A percentile compares a stretch with the other conserved stretches of the same genome.
Conservation (phyloP, 2,329 filamentous ascomycete genomes). For the Anisogramma anomala region DNA sequence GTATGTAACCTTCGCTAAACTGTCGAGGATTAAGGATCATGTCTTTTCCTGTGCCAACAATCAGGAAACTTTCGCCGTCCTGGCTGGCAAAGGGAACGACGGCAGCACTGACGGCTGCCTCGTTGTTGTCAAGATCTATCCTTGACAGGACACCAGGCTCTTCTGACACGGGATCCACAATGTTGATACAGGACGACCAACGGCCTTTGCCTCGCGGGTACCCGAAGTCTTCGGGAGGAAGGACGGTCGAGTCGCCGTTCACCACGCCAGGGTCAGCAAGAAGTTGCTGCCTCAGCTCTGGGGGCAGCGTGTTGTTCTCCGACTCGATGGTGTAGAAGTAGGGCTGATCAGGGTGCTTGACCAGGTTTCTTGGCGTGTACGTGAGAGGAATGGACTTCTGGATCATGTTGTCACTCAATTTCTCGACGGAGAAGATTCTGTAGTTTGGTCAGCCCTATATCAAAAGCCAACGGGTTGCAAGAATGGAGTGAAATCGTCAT, state of each 20-base stretch:
- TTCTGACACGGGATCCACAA: constrained; percentile 70
- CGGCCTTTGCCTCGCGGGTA: constrained; percentile 72
- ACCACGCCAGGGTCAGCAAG: constrained; percentile 58
- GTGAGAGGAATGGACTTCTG: constrained; percentile 77
- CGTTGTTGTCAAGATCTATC: constrained; percentile 77
- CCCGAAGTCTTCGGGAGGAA: constrained; percentile 76
- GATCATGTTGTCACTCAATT: constrained; percentile 71
- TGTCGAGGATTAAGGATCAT: constrained; percentile 67
- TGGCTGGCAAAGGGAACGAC: constrained; percentile 79
- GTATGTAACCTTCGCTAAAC: constrained; percentile 70
- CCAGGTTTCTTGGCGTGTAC: constrained; percentile 81
- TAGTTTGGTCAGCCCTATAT: constrained; percentile 22
- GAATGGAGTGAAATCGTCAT: constrained; percentile 12
- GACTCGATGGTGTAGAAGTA: constrained; percentile 91
- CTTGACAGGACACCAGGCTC: constrained; percentile 61
- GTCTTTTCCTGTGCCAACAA: constrained; percentile 89
- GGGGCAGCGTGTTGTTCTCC: constrained; percentile 82
- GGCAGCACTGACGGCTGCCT: constrained; percentile 78
- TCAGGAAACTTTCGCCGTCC: constrained; percentile 79
- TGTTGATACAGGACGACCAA: constrained; percentile 92
- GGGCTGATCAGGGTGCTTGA: constrained; percentile 76
- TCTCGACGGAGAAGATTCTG: constrained; percentile 84
- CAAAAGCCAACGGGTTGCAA: not conserved
- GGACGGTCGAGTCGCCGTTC: constrained; percentile 58
- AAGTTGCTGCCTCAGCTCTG: constrained; percentile 63